phyloP scores from a whole-genome alignment of 805 yeast genomes.

The Wickerhamomyces subpelliculosus region DNA sequence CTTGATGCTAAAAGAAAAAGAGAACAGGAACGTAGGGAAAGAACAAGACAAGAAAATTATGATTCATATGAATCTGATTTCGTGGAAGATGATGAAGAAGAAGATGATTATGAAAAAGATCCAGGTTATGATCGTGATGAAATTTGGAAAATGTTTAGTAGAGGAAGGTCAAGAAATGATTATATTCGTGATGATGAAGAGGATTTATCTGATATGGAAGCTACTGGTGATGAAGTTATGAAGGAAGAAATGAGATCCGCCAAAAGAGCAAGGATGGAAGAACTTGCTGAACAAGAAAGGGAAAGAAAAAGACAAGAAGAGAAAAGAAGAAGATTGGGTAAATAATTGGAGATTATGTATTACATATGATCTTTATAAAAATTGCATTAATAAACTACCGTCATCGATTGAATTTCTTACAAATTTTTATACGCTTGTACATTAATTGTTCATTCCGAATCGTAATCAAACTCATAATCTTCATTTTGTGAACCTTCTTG shows the following conservation, averaged over 20 bases:
- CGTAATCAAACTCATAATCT: conserved; percentile 36
- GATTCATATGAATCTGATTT: conserved; percentile 48
- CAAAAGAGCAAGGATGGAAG: conserved; percentile 68
- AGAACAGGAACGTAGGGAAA: conserved; percentile 8
- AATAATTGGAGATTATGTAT: not conserved
- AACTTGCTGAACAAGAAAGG: conserved; percentile 57
- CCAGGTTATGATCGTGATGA: conserved; percentile 73
- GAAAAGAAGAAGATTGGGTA: conserved; percentile 33
- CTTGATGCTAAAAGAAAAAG: conserved; percentile 27
- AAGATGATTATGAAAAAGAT: conserved; percentile 17
- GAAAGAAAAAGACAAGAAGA: conserved; percentile 42
- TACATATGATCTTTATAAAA: not conserved
- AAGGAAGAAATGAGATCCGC: conserved; percentile 74
- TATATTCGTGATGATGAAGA: conserved; percentile 39
- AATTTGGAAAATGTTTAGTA: conserved; percentile 80
- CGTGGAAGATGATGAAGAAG: conserved; percentile 45
- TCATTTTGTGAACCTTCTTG: conserved; percentile 10
- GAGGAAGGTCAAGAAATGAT: conserved; percentile 47
- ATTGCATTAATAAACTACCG: too few relatives aligned
- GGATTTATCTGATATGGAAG: conserved; percentile 75
- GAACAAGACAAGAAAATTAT: conserved; percentile 25
- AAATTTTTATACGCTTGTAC: too few relatives aligned
- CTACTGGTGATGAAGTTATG: conserved; percentile 82
- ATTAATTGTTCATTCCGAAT: conserved; percentile 19
- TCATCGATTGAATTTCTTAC: too few relatives aligned